These are phyloP conservation scores for Epichloe sylvatica DNA, from an alignment of 2,329 filamentous ascomycete species.

Conservation along the genomic window DNA sequence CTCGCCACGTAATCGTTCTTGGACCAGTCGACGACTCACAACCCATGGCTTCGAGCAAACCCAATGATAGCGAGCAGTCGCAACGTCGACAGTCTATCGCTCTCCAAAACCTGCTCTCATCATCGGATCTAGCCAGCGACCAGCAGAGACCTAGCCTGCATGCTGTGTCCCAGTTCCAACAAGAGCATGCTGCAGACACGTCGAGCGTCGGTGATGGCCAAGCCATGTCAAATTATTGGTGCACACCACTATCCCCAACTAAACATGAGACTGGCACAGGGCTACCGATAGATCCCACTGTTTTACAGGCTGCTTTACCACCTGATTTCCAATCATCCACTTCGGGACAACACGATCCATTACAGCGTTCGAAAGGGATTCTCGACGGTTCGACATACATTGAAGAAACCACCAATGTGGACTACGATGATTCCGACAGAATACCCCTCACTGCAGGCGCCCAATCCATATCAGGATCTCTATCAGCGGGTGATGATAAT, in stretches of 20 bases:
- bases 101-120: conserved; percentile 43
- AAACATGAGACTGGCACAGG: conserved; percentile 23
- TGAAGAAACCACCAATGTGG: conserved; percentile 19
- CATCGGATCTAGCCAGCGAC: conserved; percentile 2
- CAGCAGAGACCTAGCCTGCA: not conserved
- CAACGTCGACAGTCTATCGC: conserved; percentile 45
- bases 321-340: conserved; percentile 30
- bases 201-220: conserved; percentile 16
- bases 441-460: conserved; percentile 42
- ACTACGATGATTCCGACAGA: conserved; percentile 42
- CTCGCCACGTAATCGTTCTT: not conserved
- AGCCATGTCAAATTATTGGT: conserved; percentile 40
- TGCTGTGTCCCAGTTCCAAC: not conserved
- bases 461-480: conserved; percentile 39
- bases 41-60: conserved; percentile 18
- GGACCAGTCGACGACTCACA: not conserved
- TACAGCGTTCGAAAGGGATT: conserved; percentile 17
- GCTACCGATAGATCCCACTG: conserved; percentile 40
- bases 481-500: conserved; percentile 27
- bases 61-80: conserved; percentile 12
- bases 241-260: conserved; percentile 28
- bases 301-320: conserved; percentile 40
- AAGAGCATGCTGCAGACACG: conserved; percentile 3
- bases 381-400: conserved; percentile 18
- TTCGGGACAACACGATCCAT: conserved; percentile 11